Evolutionary conservation across 2,329 filamentous ascomycete species (phyloP), one percentile per base, ranked within the genome.

Genomic region (Ceratocystis variospora): DNA sequence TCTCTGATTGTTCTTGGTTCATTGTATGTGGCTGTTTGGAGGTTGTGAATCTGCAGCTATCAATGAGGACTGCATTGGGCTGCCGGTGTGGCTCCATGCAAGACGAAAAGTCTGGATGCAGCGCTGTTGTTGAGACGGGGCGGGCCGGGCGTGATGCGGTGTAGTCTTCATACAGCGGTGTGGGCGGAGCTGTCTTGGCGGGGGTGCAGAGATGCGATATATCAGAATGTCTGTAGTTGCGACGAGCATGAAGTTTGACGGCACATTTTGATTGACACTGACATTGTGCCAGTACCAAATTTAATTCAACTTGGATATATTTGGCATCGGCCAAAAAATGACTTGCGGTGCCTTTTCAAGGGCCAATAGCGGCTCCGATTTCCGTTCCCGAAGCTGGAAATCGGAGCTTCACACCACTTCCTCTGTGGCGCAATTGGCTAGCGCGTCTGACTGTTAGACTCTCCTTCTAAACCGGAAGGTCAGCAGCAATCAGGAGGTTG

Each of bases 401-500:
- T 53, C 48, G 55, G 22, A 33, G 7, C 28, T 10, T 59, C 28
- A 2, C 25, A 37, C 0, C 5, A n/a, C 2, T 19, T 68, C 66
- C 66, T 68, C 66, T 57, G 79, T 84, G 75, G 76, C 76, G 70
- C 76, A 77, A 72, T 79, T 81, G 80, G 80, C 78, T 82, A 82
- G 80, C 79, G 80, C 80, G 80, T 82, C 77, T 78, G 80, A 81
- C 80, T 82, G 80, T 82, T 82, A 81, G 5, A 61, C 61, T 64
- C 55, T 22, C 25, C 19, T 31, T 33, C 53, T n/a, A 1, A 0
- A 4, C 37, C 37, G 37, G 37, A 41, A 41, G 19, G 28, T 8
- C 4, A 50, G 61, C 66, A 63, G 66, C 63, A 61, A 68, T 68
- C 66, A 68, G 66, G 66, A 68, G 66, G 66, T 68, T 68, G 66